Evolutionary conservation across 352 stramenopile genomes (phyloP), one percentile per base, ranked within the genome.

Genomic region (Phytophthora crassamura): DNA sequence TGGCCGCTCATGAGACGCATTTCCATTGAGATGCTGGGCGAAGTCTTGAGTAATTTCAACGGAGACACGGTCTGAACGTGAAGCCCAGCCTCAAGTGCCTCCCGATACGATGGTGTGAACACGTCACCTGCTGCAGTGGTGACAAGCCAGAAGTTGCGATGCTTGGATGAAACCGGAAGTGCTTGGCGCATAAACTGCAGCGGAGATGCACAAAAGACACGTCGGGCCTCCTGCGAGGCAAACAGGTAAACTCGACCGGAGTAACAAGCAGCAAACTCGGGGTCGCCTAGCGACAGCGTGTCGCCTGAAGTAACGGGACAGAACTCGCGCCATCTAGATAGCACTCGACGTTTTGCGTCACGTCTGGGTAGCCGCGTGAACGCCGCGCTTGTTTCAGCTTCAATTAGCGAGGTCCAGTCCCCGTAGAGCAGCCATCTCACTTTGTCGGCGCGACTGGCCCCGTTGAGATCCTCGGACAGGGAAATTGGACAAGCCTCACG

Each of bases 271-370:
- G 84, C 79, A 38, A 71, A 83, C 15, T 56, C 46, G 5, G 82
- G 79, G 48, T 77, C 68, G 2, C 84, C 84, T 4, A 74, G 40
- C 9, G 69, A 49, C 2, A 86, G 49, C 5, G 51, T 58, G 0
- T 63, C 59, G 11, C 54, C 57, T 10, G 45, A 56, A 34, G 40
- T 69, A 3, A 91, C 84, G 9, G 81, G 61, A 42, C 84, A 93
- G 62, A 87, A 93, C 39, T 90, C 73, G 8, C 67, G 72, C 84
- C 84, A 93, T 0, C 68, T 80, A 1, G 82, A 88, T 2, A 93
- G 53, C 14, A 60, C 8, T 57, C 67, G 38, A 5, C 46, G 50
- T 34, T 64, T 53, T 20, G 55, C 11, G 49, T 75, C 59, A 36
- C 64, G 69, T 55, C 42, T 51, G 48, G 68, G 67, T 42, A 88